phyloP scores from a whole-genome alignment of 164 flowering plant species.

The Chloranthus sessilifolius region DNA sequence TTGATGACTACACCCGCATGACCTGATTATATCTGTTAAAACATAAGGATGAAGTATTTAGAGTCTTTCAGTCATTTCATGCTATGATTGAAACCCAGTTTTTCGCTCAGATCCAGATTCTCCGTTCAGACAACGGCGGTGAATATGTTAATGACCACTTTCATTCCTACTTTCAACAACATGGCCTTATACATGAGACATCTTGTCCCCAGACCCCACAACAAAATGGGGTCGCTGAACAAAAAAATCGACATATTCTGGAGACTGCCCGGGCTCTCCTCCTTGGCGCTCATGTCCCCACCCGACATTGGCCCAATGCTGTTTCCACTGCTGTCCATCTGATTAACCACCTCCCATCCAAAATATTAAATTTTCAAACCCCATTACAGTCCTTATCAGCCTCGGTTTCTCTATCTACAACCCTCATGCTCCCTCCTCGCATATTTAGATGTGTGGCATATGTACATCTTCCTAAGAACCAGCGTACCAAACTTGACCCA shows the following conservation, averaged over 20 bases:
- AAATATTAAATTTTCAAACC: slow-evolving; percentile 2
- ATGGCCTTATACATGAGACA: slow-evolving; percentile 1
- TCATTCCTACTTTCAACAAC: not conserved
- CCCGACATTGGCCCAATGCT: slow-evolving; percentile 1
- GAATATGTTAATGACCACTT: slow-evolving; percentile 5
- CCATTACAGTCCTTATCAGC: not conserved
- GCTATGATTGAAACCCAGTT: not conserved
- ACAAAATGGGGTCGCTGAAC: no score
- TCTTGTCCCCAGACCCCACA: slow-evolving; percentile 3
- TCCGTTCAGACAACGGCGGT: no score
- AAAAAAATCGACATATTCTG: not conserved
- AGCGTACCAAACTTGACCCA: no score
- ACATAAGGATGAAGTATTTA: no score
- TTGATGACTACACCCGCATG: no score
- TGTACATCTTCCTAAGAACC: no score
- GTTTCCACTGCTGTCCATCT: not conserved
- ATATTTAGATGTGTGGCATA: no score
- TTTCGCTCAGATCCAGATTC: not conserved
- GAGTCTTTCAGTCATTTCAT: no score
- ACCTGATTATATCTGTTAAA: no score
- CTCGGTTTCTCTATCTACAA: not conserved
- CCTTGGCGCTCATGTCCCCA: not conserved
- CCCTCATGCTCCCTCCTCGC: not conserved
- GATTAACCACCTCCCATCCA: not conserved
- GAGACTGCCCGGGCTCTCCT: not conserved